Conservation (phyloP, 164 flowering plant genomes). For the Dillenia suffruticosa region DNA sequence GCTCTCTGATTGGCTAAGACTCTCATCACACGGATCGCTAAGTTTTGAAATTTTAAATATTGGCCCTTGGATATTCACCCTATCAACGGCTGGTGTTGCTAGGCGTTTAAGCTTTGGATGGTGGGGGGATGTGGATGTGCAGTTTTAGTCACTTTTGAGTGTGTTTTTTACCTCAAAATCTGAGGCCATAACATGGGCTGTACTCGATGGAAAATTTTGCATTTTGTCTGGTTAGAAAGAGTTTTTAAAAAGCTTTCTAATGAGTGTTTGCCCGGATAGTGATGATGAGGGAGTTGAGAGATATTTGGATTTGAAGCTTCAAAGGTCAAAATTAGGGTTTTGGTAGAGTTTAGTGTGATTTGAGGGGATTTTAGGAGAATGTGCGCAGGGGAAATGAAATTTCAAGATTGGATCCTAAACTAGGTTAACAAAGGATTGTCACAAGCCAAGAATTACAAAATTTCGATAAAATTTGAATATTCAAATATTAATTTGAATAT, state of each 20-base stretch:
- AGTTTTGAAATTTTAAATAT: conserved; percentile 19
- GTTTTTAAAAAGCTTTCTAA: conserved; percentile 36
- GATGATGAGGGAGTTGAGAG: conserved; percentile 12
- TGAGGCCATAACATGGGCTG: conserved; percentile 21
- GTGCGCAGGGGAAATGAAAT: conserved; percentile 2
- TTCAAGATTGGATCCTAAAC: conserved; percentile 1
- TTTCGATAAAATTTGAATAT: conserved; percentile 10
- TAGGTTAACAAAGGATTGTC: conserved; percentile 17
- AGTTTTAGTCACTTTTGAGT: conserved; percentile 17
- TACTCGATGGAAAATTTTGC: conserved; percentile 23
- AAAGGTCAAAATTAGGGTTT: conserved; percentile 36
- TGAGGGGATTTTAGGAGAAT: conserved; percentile 11
- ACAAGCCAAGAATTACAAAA: conserved; percentile 22
- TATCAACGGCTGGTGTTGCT: conserved; percentile 27
- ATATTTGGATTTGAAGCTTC: conserved; percentile 17
- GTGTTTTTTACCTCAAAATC: conserved; percentile 39
- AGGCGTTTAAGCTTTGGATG: conserved; percentile 1
- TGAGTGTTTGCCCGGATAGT: conserved; percentile 11
- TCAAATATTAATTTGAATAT: conserved; percentile 1
- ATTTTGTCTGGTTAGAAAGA: conserved; percentile 22
- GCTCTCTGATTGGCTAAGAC: conserved; percentile 35
- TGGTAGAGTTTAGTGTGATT: conserved; percentile 20
- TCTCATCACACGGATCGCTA: conserved; percentile 27
- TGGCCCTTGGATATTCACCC: conserved; percentile 27
- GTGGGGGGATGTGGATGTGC: neutral